Conservation (phyloP, 2,329 filamentous ascomycete species). For the Diplodia scrobiculata region DNA sequence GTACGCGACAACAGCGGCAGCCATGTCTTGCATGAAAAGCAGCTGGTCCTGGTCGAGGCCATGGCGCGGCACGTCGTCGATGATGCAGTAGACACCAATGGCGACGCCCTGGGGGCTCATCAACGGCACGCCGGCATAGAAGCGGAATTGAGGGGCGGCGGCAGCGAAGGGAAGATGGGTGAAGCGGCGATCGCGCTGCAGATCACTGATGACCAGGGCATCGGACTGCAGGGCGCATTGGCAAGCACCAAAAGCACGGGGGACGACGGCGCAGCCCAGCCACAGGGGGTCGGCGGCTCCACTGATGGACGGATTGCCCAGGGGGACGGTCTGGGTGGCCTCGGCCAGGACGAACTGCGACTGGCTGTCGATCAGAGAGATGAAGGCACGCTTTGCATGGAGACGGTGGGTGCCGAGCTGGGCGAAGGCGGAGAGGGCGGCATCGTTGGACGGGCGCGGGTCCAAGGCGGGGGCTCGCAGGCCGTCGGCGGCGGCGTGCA, state of each 20-base stretch:
- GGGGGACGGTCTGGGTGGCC: slow-evolving; percentile 39
- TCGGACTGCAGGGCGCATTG: slow-evolving; percentile 1
- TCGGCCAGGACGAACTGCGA: slow-evolving; percentile 44
- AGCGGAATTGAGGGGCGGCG: slow-evolving; percentile 31
- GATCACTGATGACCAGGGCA: not conserved
- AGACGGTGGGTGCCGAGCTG: slow-evolving; percentile 45
- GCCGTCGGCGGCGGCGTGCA: not conserved
- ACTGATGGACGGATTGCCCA: slow-evolving; percentile 35
- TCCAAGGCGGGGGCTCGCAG: slow-evolving; percentile 32
- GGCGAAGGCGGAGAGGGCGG: slow-evolving; percentile 43
- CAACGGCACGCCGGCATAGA: slow-evolving; percentile 38
- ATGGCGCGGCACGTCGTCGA: slow-evolving; percentile 34
- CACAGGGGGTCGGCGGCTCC: slow-evolving; percentile 36
- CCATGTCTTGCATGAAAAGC: slow-evolving; percentile 39
- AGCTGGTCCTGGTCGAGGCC: slow-evolving; percentile 32
- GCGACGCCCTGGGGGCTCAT: slow-evolving; percentile 33
- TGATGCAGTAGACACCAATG: slow-evolving; percentile 36
- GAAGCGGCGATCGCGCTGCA: not conserved
- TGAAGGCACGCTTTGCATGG: slow-evolving; percentile 40
- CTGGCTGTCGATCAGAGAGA: slow-evolving; percentile 45
- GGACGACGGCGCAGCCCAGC: slow-evolving; percentile 41
- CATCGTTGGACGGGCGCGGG: slow-evolving; percentile 36
- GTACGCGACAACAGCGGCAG: slow-evolving; percentile 34
- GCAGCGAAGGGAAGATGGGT: slow-evolving; percentile 31
- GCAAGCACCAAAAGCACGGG: slow-evolving; percentile 41